These are phyloP conservation scores for Hypocreales sp. DNA, from an alignment of 2,329 filamentous ascomycete genomes.

Conservation along the genomic window DNA sequence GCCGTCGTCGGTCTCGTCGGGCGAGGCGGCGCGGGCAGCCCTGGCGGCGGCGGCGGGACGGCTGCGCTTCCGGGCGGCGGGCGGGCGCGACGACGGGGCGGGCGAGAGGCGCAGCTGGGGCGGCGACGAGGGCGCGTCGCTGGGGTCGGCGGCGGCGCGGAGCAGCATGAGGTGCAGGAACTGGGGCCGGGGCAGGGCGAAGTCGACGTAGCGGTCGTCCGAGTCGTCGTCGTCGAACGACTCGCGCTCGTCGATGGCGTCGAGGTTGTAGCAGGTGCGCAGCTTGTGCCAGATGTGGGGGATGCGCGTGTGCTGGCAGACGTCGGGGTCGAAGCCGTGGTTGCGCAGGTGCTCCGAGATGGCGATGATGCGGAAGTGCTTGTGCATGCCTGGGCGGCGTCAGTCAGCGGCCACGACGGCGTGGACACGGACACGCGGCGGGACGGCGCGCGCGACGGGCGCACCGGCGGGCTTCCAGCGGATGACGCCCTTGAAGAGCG, in stretches of 20 bases:
- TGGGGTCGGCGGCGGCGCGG: constrained; percentile 26
- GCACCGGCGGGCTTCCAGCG: constrained; percentile 90
- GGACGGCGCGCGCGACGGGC: no score
- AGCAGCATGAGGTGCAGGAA: constrained; percentile 32
- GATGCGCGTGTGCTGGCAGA: constrained; percentile 68
- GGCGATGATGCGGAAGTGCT: constrained; percentile 82
- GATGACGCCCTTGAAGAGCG: constrained; percentile 83
- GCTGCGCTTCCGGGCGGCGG: constrained; percentile 28
- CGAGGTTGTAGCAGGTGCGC: constrained; percentile 67
- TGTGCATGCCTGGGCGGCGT: constrained; percentile 57
- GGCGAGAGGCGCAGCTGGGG: constrained; percentile 25
- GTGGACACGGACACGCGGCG: not conserved
- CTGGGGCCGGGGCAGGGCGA: constrained; percentile 38
- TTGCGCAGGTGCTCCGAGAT: constrained; percentile 68
- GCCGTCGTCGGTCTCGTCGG: constrained; percentile 31
- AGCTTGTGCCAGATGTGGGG: constrained; percentile 88
- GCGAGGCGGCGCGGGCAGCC: constrained; percentile 24
- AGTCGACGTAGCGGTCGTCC: constrained; percentile 48
- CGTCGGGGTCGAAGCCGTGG: constrained; percentile 59
- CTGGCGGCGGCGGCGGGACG: constrained; percentile 18
- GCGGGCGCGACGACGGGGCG: constrained; percentile 8
- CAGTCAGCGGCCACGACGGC: not conserved
- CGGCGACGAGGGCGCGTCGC: constrained; percentile 32
- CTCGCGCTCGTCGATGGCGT: constrained; percentile 74
- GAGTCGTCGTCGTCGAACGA: constrained; percentile 45